Conservation (phyloP, 208 protist species). For the Acanthamoeba royreba region DNA sequence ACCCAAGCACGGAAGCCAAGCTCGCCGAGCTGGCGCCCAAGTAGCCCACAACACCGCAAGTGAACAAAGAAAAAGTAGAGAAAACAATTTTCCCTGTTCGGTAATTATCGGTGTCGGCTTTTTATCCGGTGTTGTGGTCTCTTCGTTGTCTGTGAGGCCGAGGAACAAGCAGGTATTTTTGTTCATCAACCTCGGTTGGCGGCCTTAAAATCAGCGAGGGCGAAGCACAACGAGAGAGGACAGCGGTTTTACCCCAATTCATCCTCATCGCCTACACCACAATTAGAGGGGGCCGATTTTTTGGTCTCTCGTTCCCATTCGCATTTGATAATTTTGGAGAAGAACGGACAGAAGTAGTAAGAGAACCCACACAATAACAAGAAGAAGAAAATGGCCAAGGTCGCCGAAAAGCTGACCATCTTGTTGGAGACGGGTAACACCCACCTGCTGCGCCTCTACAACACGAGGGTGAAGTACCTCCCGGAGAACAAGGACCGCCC, state of each 20-base stretch:
- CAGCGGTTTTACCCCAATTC: no score
- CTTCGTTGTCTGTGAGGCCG: no score
- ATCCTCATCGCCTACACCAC: no score
- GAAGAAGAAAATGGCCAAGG: neutral
- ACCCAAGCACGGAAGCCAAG: neutral
- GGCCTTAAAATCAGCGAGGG: no score
- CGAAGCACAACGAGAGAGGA: no score
- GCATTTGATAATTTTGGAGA: neutral
- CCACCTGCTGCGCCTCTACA: neutral
- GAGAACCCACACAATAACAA: neutral
- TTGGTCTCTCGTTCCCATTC: neutral
- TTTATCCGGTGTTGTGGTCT: neutral
- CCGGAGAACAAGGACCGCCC: neutral
- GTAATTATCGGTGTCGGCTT: neutral
- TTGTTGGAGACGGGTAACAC: neutral
- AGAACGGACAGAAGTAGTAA: neutral
- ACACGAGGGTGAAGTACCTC: neutral
- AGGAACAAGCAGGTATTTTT: no score
- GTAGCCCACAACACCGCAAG: no score
- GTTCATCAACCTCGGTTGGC: no score
- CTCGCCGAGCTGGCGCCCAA: neutral
- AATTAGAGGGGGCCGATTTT: no score
- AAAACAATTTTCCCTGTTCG: neutral
- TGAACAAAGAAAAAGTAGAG: neutral
- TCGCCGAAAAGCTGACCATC: constrained; percentile 22